Conservation (phyloP, 768 basidiomycete genomes). For the Lactifluus piperatus region DNA sequence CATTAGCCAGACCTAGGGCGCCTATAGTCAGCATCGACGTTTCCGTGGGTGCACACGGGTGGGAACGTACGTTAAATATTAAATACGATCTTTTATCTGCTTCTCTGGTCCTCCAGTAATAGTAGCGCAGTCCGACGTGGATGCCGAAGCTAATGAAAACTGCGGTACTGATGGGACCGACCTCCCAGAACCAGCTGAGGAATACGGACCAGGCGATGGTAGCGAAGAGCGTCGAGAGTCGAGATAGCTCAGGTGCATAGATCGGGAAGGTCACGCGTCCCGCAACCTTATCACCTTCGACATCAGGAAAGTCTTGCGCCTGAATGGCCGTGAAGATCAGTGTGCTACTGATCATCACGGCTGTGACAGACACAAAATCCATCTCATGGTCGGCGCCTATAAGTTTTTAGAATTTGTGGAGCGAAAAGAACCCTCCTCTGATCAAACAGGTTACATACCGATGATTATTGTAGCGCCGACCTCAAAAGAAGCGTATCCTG, state of each 20-base stretch:
- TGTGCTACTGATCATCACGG: constrained; percentile 17
- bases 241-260: constrained; percentile 19
- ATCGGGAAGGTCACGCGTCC: constrained; percentile 23
- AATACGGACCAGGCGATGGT: constrained; percentile 21
- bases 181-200: constrained; percentile 19
- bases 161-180: constrained; percentile 14
- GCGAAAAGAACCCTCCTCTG: neutral
- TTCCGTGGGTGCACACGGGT: neutral
- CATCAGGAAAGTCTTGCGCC: constrained; percentile 24
- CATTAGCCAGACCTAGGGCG: constrained; percentile 19
- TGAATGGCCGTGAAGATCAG: constrained; percentile 22
- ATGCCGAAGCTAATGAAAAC: constrained; percentile 16
- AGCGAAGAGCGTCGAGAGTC: constrained; percentile 18
- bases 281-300: constrained; percentile 20
- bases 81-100: constrained; percentile 20
- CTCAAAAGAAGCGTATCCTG: constrained; percentile 21
- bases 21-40: constrained; percentile 11
- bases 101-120: constrained; percentile 7
- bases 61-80: constrained; percentile 22
- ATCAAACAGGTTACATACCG: constrained; percentile 1
- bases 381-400: constrained; percentile 2
- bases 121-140: constrained; percentile 20
- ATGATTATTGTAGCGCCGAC: constrained; percentile 18
- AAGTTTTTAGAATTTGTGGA: neutral
- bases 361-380: constrained; percentile 15